Base-by-base conservation (phyloP, 2,329 filamentous ascomycete genomes). In the Blastomyces emzantsi region DNA sequence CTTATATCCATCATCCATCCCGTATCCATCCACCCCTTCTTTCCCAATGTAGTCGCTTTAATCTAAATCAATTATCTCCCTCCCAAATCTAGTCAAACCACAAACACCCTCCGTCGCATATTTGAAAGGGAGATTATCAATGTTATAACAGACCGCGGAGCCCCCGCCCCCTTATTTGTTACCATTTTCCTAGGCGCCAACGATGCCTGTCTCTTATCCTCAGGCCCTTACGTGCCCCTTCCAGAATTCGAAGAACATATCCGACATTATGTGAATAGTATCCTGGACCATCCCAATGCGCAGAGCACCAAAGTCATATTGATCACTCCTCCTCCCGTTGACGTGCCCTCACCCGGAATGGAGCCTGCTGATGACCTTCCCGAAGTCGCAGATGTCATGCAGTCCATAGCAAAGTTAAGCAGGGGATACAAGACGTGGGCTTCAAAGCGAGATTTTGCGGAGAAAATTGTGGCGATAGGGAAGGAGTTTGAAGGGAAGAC, bases 161-260 rank as follows among this genome's bases (percentile, higher is more conserved):
- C 63, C 2, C 66, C 66, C 17, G 66, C 63, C n/a, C 75, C 73
- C 6, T 69, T 77, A 30, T 70, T 77, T 62, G 69, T 78, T 65
- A 76, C 74, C 22, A 76, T 77, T 63, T 75, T 76, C 63, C 63
- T 77, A 9, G 75, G 76, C 47, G 75, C 74, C 33, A 77, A 77
- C 60, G 75, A 77, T 62, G 75, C 75, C 30, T 75, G 72, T 64
- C 63, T 75, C 36, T 54, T 69, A n/a, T 61, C 52, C 43, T 19
- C 61, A 64, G 47, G 49, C 3, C 70, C 71, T 47, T 70, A 71
- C 45, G 73, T 77, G 1, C 73, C 75, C 2, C 66, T 76, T 33
- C 64, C 67, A 2, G 64, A 67, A 13, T 78, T 74, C 65, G 71
- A 73, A 60, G 67, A 67, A 17, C 74, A 76, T 62, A 72, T 77